Percentiles rank a stretch among this genome's conserved stretches.
phyloP scores from a whole-genome alignment of 23 red algal species.

The Gracilaria domingensis region DNA sequence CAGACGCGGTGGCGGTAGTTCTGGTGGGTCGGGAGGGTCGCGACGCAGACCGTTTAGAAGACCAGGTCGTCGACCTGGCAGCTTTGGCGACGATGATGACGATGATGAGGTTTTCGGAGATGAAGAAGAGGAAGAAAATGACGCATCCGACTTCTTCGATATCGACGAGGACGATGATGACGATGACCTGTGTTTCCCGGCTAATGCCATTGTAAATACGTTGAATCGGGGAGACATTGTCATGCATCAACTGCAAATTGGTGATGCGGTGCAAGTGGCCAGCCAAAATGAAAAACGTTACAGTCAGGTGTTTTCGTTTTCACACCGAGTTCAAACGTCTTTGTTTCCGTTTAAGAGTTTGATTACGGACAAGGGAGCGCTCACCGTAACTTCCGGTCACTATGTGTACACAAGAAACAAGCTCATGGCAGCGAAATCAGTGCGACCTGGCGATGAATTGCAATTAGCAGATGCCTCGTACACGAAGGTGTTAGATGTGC shows the following conservation, averaged over 20 bases:
- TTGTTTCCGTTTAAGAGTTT: conserved; percentile 10
- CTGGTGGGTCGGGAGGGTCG: not conserved
- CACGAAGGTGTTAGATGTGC: conserved; percentile 21
- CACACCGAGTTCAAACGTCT: not conserved
- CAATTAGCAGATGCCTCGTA: not conserved
- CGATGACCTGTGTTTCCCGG: conserved; percentile 75
- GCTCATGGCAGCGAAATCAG: not conserved
- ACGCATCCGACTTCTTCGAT: not conserved
- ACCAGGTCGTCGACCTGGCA: conserved; percentile 8
- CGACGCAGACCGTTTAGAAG: not conserved
- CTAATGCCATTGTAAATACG: conserved; percentile 48
- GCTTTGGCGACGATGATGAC: conserved; percentile 17
- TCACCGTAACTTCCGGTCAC: conserved; percentile 3
- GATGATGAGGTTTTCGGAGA: conserved; percentile 7
- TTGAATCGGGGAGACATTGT: conserved; percentile 26
- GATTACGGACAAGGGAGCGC: not conserved
- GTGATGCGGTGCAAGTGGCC: conserved; percentile 60
- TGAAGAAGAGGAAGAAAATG: not conserved
- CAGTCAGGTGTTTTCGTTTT: conserved; percentile 32
- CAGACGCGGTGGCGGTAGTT: not conserved
- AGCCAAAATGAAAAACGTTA: not conserved
- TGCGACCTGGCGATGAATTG: conserved; percentile 47
- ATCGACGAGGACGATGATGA: not conserved
- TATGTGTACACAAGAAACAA: conserved; percentile 37
- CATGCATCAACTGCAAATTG: conserved; percentile 66